Conservation (phyloP, 805 yeast genomes). For the Kodamaea laetipori region DNA sequence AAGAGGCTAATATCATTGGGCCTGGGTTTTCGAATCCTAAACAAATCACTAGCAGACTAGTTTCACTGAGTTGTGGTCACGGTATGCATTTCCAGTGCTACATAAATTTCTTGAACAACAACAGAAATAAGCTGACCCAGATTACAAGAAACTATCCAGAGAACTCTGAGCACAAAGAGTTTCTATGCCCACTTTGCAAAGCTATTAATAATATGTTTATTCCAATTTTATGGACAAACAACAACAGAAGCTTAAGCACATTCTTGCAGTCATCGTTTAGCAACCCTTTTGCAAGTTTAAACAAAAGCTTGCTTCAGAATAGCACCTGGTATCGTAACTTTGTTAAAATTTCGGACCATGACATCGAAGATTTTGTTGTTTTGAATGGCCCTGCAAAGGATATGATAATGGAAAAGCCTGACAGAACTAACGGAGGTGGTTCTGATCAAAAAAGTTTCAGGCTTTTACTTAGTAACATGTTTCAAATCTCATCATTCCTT, state of each 20-base stretch:
- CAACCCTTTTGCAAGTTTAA: constrained; percentile 20
- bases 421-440: constrained; percentile 7
- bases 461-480: constrained; percentile 34
- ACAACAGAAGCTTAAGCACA: constrained; percentile 34
- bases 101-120: constrained; percentile 59
- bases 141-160: constrained; percentile 84
- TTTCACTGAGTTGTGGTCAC: constrained; percentile 85
- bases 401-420: constrained; percentile 26
- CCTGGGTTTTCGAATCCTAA: constrained; percentile 62
- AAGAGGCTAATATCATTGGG: constrained; percentile 53
- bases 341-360: constrained; percentile 20
- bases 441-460: constrained; percentile 31
- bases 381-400: constrained; percentile 31
- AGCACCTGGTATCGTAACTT: constrained; percentile 31
- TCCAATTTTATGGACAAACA: constrained; percentile 66
- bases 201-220: constrained; percentile 81
- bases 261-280: constrained; percentile 20
- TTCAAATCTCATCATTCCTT: constrained; percentile 34
- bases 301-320: constrained; percentile 17
- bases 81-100: constrained; percentile 88
- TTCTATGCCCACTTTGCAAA: constrained; percentile 89
- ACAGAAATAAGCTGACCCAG: constrained; percentile 60
- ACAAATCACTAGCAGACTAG: constrained; percentile 44
- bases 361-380: constrained; percentile 26
- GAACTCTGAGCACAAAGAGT: constrained; percentile 66